Evolutionary conservation across 2,329 filamentous ascomycete species (phyloP), one percentile per base, ranked within the genome.

Genomic region (Xylariales sp.): DNA sequence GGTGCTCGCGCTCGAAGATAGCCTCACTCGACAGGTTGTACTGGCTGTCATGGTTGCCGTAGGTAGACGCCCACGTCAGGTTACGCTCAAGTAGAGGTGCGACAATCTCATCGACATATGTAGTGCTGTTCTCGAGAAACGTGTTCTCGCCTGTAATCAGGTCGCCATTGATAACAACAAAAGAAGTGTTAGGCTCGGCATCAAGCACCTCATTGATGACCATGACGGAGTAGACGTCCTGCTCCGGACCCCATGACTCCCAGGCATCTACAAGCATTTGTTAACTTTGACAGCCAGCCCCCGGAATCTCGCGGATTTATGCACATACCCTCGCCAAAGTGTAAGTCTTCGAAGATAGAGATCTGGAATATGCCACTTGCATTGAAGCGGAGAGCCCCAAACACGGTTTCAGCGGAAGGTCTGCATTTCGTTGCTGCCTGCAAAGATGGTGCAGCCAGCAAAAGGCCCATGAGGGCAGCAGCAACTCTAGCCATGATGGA

Each of bases 111-210:
- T 85, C 76, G 4, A 85, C 40, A 38, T 83, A 81, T 6, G 59
- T 48, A 0, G 75, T 79, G 17, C 67, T 65, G 49, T 83, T 83
- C 4, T 71, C 59, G 4, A 66, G 40, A 42, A 65, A 74, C 0
- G 70, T 72, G 40, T 80, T 78, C 41, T 87, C 82, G 27, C 83
- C 82, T 0, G 82, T 83, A 38, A 85, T 80, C 4, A 88, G 65
- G 48, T 88, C 84, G 12, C 84, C 83, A 38, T 86, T 88, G 19
- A 88, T 57, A 1, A 88, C 75, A 1, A 83, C 81, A 0, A 88
- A 65, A 27, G 78, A 66, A 0, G 77, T 72, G 0, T 54, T 49
- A n/a, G n/a, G n/a, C 41, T 86, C 82, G 1, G 55, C 57, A 24
- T 77, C 66, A 2, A 88, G 67, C 5, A 87, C 62, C 1, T 63